phyloP scores from a whole-genome alignment of 257 asterid genomes.

The Prunella vulgaris region DNA sequence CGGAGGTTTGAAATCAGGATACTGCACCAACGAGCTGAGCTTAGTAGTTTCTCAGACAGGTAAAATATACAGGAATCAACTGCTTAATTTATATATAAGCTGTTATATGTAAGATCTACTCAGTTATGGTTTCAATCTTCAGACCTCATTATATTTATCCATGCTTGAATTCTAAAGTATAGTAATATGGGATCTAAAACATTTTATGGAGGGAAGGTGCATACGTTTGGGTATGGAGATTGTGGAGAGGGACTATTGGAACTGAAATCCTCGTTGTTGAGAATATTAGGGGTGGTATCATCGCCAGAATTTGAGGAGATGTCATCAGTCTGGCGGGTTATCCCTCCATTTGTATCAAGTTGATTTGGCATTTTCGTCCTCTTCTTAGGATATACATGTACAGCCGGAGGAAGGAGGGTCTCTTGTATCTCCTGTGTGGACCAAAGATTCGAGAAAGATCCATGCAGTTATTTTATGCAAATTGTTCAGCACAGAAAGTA shows the following conservation, averaged over 20 bases:
- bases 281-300: conserved; percentile 7
- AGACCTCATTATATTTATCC: neutral
- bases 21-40: conserved; percentile 44
- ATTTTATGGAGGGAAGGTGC: conserved; percentile 16
- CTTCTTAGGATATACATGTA: conserved; percentile 60
- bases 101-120: neutral
- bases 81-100: neutral
- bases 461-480: neutral
- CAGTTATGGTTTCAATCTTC: neutral
- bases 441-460: neutral
- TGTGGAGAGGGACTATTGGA: conserved; percentile 34
- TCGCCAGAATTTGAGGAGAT: conserved; percentile 19
- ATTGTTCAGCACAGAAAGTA: neutral
- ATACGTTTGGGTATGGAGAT: conserved; percentile 82
- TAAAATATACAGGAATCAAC: neutral
- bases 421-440: conserved; percentile 83
- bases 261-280: conserved; percentile 28
- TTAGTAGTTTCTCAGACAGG: too few species aligned
- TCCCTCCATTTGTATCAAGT: conserved; percentile 33
- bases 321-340: conserved; percentile 11
- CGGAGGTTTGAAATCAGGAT: conserved; percentile 87
- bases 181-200: neutral
- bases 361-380: conserved; percentile 31
- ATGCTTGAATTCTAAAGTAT: neutral
- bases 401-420: conserved; percentile 75